Evolutionary conservation across 306 rosid species (phyloP).

Genomic region (Albizia julibrissin): DNA sequence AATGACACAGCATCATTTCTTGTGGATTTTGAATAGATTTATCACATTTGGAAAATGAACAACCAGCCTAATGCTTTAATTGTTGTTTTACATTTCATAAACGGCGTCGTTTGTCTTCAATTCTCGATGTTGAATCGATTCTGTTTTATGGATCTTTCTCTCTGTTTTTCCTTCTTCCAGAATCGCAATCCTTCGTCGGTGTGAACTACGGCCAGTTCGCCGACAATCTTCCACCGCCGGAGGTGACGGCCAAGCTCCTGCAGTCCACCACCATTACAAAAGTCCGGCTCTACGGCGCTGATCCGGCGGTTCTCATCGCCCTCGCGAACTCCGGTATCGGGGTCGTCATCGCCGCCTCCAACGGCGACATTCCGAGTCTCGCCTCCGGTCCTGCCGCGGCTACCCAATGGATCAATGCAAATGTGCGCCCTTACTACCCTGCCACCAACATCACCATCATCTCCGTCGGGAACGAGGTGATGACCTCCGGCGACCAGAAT

Average conservation of each 20-base stretch:
- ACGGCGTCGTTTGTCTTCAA: neutral
- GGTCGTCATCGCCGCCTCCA: conserved; percentile 60
- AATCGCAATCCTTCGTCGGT: conserved; percentile 80
- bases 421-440: conserved; percentile 68
- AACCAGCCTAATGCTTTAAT: neutral
- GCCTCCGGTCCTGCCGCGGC: conserved; percentile 76
- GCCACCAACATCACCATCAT: conserved; percentile 66
- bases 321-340: conserved; percentile 68
- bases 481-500: conserved; percentile 51
- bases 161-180: conserved; percentile 44
- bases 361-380: conserved; percentile 65
- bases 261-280: conserved; percentile 64
- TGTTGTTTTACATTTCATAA: neutral
- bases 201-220: conserved; percentile 82
- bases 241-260: conserved; percentile 54
- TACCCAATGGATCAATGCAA: conserved; percentile 63
- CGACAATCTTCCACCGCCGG: conserved; percentile 73
- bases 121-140: neutral
- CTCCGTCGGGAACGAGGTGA: conserved; percentile 85
- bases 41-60: neutral
- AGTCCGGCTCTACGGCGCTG: conserved; percentile 74
- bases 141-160: neutral
- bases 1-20: neutral
- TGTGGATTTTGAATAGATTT: neutral
- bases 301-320: conserved; percentile 59